A percentile compares a stretch with the other conserved stretches of the same genome.
Evolutionary conservation across 176 grass and related monocot genomes (phyloP).

Genomic region (Elymus sibiricus): DNA sequence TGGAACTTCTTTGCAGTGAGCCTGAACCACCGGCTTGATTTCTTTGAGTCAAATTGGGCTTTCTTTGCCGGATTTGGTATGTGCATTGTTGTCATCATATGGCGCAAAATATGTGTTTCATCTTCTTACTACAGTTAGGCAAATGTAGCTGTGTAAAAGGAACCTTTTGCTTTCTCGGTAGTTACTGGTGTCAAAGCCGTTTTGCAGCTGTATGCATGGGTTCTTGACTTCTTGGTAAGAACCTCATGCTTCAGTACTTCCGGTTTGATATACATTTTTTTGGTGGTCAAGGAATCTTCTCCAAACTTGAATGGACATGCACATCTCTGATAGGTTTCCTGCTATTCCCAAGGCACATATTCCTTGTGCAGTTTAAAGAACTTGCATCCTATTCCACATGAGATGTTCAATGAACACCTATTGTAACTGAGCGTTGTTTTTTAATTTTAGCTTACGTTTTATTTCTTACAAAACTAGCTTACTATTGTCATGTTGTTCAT

Average conservation of each 20-base stretch:
- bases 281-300: background rate
- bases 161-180: background rate
- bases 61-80: constrained; percentile 99
- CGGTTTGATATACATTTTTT: background rate
- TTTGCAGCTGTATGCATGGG: constrained; percentile 11
- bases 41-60: constrained; percentile 95
- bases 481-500: background rate
- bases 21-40: constrained; percentile 82
- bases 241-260: background rate
- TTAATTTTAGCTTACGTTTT: background rate
- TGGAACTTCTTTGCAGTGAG: constrained; percentile 88
- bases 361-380: constrained; percentile 1
- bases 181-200: background rate
- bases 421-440: background rate
- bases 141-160: background rate
- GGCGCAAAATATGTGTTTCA: background rate
- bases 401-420: background rate
- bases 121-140: background rate
- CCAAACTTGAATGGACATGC: constrained; percentile 8
- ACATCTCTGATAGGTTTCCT: background rate
- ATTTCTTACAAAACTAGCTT: background rate
- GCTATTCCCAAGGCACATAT: background rate
- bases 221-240: background rate
- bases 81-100: constrained; percentile 13
- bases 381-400: constrained; percentile 4